These are phyloP conservation scores for Sechiopsis laciniata DNA, from an alignment of 306 rosid genomes.

Conservation along the genomic window DNA sequence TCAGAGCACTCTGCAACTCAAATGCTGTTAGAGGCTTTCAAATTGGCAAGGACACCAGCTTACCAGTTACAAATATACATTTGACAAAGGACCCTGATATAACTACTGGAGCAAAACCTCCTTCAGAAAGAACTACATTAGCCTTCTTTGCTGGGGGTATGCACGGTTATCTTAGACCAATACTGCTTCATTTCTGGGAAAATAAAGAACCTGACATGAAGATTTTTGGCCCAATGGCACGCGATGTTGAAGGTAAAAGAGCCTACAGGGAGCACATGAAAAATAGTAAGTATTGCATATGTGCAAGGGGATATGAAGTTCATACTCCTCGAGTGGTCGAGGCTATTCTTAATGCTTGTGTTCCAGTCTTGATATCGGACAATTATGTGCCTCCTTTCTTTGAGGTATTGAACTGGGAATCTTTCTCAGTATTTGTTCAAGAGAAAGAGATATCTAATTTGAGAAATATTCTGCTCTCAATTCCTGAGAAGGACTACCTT, in stretches of 20 bases:
- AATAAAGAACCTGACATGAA: constrained; percentile 68
- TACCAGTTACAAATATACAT: constrained; percentile 35
- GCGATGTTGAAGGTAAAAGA: constrained; percentile 52
- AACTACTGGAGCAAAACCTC: constrained; percentile 40
- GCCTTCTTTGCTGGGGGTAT: constrained; percentile 77
- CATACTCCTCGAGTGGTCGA: constrained; percentile 73
- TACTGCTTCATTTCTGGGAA: constrained; percentile 67
- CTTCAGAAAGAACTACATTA: constrained; percentile 50
- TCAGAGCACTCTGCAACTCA: constrained; percentile 74
- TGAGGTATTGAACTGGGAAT: constrained; percentile 47
- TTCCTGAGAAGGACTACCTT: constrained; percentile 60
- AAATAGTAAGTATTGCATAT: constrained; percentile 77
- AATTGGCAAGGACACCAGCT: constrained; percentile 69
- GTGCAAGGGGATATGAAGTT: constrained; percentile 83
- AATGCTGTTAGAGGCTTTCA: constrained; percentile 56
- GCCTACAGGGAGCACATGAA: constrained; percentile 66
- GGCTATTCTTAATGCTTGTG: constrained; percentile 49
- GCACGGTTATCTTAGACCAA: constrained; percentile 76
- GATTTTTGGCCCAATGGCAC: constrained; percentile 69
- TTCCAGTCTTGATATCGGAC: constrained; percentile 45
- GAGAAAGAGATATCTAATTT: constrained; percentile 57
- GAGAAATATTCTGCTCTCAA: constrained; percentile 60
- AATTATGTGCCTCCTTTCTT: constrained; percentile 52
- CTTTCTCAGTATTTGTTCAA: constrained; percentile 43
- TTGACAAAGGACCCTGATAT: constrained; percentile 14